Conservation (phyloP, 1,284 basidiomycete species). For the Anthracocystis setariae region DNA sequence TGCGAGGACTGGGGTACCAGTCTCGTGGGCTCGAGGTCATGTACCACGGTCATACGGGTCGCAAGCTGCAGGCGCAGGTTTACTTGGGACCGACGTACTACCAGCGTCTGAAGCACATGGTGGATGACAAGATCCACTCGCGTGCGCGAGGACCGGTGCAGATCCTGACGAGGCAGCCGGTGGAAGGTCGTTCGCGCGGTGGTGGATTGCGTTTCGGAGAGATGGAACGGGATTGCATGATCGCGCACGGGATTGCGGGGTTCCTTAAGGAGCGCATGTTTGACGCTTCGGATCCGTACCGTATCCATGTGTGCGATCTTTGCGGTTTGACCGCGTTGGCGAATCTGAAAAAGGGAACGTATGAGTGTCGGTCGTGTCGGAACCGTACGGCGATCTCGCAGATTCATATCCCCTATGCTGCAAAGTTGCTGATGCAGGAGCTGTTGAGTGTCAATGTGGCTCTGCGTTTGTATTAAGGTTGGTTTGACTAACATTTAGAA, state of each 20-base stretch:
- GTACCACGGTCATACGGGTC: constrained; percentile 98
- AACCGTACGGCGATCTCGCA: constrained; percentile 67
- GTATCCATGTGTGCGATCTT: constrained; percentile 65
- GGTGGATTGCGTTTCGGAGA: constrained; percentile 99
- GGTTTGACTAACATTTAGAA: no score
- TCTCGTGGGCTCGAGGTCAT: constrained; percentile 94
- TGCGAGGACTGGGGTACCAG: constrained; percentile 71
- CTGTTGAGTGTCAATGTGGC: constrained; percentile 70
- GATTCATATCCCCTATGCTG: constrained; percentile 69
- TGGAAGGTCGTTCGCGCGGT: constrained; percentile 98
- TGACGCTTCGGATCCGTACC: constrained; percentile 65
- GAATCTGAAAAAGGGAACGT: constrained; percentile 65
- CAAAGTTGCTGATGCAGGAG: constrained; percentile 86
- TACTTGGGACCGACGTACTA: constrained; percentile 99
- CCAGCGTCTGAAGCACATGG: constrained; percentile 99
- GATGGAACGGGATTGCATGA: constrained; percentile 99
- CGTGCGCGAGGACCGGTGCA: constrained; percentile 96
- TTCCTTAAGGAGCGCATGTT: constrained; percentile 76
- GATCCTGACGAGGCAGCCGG: constrained; percentile 95
- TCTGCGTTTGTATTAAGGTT: constrained; percentile 56
- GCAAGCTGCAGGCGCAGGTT: constrained; percentile 95
- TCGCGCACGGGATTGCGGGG: constrained; percentile 96
- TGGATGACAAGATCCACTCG: constrained; percentile 99
- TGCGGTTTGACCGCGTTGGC: constrained; percentile 65
- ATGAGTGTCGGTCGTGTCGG: constrained; percentile 65